Conservation (phyloP, 1,284 basidiomycete genomes). For the Ustilago sp. region DNA sequence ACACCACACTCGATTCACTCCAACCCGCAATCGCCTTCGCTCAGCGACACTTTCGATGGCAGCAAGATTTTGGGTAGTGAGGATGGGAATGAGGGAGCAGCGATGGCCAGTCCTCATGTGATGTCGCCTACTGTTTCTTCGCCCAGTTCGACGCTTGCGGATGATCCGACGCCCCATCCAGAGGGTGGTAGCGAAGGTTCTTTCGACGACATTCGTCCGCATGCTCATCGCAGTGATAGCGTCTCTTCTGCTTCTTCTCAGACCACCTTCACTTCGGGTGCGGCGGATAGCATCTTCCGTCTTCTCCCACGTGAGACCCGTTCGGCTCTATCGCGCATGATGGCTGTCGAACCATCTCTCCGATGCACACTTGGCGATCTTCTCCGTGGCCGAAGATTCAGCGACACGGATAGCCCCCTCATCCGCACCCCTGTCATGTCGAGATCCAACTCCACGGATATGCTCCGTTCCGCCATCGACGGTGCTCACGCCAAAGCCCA, state of each 20-base stretch:
- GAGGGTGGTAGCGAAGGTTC: constrained; percentile 21
- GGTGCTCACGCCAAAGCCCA: constrained; percentile 31
- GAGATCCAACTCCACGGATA: constrained; percentile 55
- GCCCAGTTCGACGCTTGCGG: constrained; percentile 43
- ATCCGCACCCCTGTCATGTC: constrained; percentile 63
- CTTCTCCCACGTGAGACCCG: constrained; percentile 86
- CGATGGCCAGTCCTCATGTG: constrained; percentile 22
- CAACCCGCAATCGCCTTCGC: constrained; percentile 51
- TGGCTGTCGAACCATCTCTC: constrained; percentile 86
- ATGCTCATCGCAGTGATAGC: constrained; percentile 55
- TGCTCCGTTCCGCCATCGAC: constrained; percentile 47
- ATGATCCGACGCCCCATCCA: constrained; percentile 14
- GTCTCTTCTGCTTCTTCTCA: constrained; percentile 75
- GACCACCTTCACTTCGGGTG: constrained; percentile 81
- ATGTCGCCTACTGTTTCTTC: constrained; percentile 46
- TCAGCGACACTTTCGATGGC: constrained; percentile 29
- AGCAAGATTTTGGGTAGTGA: constrained; percentile 25
- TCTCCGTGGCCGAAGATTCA: constrained; percentile 77
- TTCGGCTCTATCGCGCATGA: constrained; percentile 88
- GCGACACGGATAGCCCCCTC: constrained; percentile 60
- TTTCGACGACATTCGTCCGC: constrained; percentile 47
- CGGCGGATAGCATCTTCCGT: constrained; percentile 98
- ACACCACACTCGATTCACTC: constrained; percentile 56
- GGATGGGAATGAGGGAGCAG: constrained; percentile 11
- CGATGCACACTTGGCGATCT: constrained; percentile 95